Base-by-base conservation (phyloP, 495 filamentous ascomycete genomes). In the Annulohypoxylon nitens region DNA sequence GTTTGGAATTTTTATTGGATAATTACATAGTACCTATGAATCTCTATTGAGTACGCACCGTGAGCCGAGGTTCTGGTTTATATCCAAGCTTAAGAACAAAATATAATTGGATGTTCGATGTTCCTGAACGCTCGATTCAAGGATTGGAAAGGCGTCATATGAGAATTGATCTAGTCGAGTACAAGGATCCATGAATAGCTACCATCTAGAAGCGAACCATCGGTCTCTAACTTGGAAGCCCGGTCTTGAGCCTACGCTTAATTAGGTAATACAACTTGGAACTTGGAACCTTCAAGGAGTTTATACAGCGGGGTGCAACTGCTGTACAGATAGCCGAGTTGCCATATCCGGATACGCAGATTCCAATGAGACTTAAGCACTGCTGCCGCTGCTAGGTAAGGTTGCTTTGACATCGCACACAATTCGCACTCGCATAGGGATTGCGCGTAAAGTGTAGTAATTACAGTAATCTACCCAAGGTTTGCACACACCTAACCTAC, bases 371-470 rank as follows among this genome's bases (percentile, higher is more conserved):
- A 59, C 33, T 37, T 10, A 34, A 53, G n/a, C 11, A 20, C 43
- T 47, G 23, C 30, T 30, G 30, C 30, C 30, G 30, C 30, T 30
- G 30, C 5, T 30, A 4, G 30, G 30, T 25, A 51, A 54, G 23
- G 23, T 54, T 30, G 23, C 50, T 54, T 30, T 58, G 33, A 58
- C 33, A 39, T 20, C 25, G n/a, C 33, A 53, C 30, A 65, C 64
- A 58, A 45, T 66, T 47, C 3, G 48, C 11, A n/a, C 34, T 34
- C 5, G 54, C 68, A 61, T 61, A 30, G n/a, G 10, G 54, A 50
- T 65, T 69, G 60, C 64, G 70, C 64, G 70, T 73, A 73, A 51
- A 36, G 3, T 18, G 62, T 61, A 64, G 61, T 68, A 69, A 66
- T 39, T 64, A 63, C 48, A 74, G 71, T 74, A 74, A 74, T 74